Percentiles rank a stretch among this genome's conserved stretches.
phyloP scores from a whole-genome alignment of 306 rosid genomes.

The Castanospermum australe region DNA sequence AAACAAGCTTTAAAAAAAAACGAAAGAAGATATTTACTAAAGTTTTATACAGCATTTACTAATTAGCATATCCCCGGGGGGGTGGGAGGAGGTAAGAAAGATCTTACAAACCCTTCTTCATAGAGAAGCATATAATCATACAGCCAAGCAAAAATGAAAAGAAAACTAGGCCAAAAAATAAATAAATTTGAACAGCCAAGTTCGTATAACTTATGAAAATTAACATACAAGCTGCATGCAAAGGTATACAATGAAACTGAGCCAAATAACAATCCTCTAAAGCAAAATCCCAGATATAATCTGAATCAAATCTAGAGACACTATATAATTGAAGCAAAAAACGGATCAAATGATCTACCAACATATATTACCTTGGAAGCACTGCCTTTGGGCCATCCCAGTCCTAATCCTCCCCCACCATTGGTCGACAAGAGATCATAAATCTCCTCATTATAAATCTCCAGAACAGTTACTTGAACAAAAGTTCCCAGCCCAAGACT shows the following conservation, averaged over 20 bases:
- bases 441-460: conserved; percentile 95
- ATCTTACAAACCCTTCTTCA: no score
- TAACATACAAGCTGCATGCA: background rate
- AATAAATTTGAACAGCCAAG: background rate
- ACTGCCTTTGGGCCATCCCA: conserved; percentile 87
- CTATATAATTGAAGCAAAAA: background rate
- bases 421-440: conserved; percentile 78
- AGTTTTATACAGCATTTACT: background rate
- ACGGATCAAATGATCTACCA: background rate
- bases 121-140: background rate
- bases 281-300: background rate
- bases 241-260: background rate
- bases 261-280: background rate
- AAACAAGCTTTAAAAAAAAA: background rate
- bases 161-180: background rate
- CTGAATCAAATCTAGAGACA: background rate
- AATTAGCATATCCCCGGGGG: no score
- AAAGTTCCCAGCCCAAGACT: conserved; percentile 52
- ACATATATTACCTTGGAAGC: conserved; percentile 67
- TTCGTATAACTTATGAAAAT: background rate
- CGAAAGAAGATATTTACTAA: background rate
- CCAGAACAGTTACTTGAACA: conserved; percentile 93
- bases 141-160: background rate
- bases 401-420: conserved; percentile 76
- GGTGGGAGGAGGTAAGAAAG: no score